These are phyloP conservation scores for Albophoma yamanashiensis DNA, from an alignment of 2,329 filamentous ascomycete genomes.

Conservation along the genomic window DNA sequence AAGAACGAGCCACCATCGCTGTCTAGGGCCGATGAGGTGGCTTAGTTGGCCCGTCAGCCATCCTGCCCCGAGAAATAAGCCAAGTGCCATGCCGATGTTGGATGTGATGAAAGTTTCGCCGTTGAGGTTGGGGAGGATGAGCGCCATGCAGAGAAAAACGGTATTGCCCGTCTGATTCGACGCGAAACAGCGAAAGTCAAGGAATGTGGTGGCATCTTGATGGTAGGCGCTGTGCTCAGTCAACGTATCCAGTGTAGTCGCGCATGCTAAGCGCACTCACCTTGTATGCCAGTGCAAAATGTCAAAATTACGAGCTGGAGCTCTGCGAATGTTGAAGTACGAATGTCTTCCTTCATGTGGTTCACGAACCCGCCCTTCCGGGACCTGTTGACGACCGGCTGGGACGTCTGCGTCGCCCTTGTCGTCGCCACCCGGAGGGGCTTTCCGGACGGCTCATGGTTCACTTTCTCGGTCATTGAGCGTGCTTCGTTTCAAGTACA, in stretches of 20 bases:
- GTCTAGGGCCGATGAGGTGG: slow-evolving; percentile 37
- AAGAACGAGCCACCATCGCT: slow-evolving; percentile 40
- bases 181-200: slow-evolving; percentile 51
- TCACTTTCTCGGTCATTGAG: not conserved
- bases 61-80: slow-evolving; percentile 43
- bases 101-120: slow-evolving; percentile 37
- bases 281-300: slow-evolving; percentile 41
- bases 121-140: slow-evolving; percentile 36
- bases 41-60: slow-evolving; percentile 46
- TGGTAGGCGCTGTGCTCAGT: not conserved
- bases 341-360: slow-evolving; percentile 19
- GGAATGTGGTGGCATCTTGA: slow-evolving; percentile 46
- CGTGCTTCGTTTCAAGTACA: too few species aligned
- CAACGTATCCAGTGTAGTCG: not conserved
- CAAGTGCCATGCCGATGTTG: slow-evolving; percentile 45
- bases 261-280: slow-evolving; percentile 11
- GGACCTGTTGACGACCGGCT: not conserved
- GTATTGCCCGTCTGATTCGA: slow-evolving; percentile 59
- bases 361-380: not conserved
- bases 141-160: slow-evolving; percentile 43
- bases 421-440: not conserved
- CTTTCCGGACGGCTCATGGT: not conserved
- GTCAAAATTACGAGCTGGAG: slow-evolving; percentile 35
- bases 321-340: slow-evolving; percentile 30
- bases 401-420: not conserved